Evolutionary conservation across 2,329 filamentous ascomycete genomes (phyloP).

Genomic region (Clarireedia monteithiana): DNA sequence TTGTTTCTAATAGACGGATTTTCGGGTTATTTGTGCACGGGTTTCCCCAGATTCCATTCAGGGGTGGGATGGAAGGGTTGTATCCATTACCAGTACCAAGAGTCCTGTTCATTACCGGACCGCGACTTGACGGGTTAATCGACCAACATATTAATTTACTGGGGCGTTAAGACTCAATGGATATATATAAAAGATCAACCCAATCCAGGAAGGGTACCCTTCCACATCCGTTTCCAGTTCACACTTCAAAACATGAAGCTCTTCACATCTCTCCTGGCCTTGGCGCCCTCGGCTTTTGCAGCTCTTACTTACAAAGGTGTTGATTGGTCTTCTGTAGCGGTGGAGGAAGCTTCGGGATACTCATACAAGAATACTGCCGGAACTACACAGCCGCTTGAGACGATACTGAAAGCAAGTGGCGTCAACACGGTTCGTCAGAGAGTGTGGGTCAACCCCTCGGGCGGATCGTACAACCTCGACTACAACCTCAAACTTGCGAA

Average conservation of each 20-base stretch:
- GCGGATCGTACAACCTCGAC: constrained; percentile 58
- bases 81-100: no score
- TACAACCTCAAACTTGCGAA: constrained; percentile 64
- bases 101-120: no score
- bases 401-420: constrained; percentile 52
- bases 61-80: no score
- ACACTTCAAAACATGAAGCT: background rate
- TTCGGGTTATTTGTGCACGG: no score
- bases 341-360: constrained; percentile 55
- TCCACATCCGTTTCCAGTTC: no score
- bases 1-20: no score
- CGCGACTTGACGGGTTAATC: no score
- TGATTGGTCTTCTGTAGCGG: constrained; percentile 60
- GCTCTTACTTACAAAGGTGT: constrained; percentile 56
- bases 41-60: no score
- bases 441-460: constrained; percentile 61
- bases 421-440: constrained; percentile 65
- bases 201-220: no score
- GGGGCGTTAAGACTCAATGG: no score
- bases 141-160: no score
- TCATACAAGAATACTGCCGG: constrained; percentile 52
- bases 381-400: constrained; percentile 47
- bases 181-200: no score
- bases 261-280: background rate
- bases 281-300: constrained; percentile 11